Evolutionary conservation across 345 rosid species (phyloP), one percentile per base, ranked within the genome.

Genomic region (Trapa incisa): DNA sequence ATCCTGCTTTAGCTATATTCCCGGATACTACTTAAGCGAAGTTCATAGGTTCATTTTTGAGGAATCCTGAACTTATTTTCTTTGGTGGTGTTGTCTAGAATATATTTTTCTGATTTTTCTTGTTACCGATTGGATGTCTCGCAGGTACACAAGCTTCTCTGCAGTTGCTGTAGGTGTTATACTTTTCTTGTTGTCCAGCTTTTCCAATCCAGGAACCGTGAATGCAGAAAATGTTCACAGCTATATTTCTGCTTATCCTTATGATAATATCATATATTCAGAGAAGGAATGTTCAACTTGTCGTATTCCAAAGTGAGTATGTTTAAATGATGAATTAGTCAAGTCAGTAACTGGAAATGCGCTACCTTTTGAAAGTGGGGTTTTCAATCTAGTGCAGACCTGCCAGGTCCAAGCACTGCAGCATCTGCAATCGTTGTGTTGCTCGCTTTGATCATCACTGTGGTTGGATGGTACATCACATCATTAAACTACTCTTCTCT

Each of bases 381-480:
- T 69, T 50, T 45, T 78, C 70, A n/a, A 76, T 58, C 33, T 62
- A 37, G 47, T 67, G 38, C 72, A 92, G 98, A 79, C 98, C 98
- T 72, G 96, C 98, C 69, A 85, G 98, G 80, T 92, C 96, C 73
- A 92, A 92, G 80, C 96, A 89, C 74, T 92, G 98, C 77, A 83
- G 98, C 82, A 80, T 92, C 73, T 92, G 96, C 61, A 77, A 84
- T 77, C 87, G 91, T 12, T 92, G 98, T 81, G 91, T 92, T 41
- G 98, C 96, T 54, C 90, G 98, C 45, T 92, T 92, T 78, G 98
- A 92, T 66, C 98, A 92, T 82, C 98, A 92, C 67, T 92, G 96
- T 75, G 96, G 98, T 60, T 92, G 98, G 98, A 92, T 89, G 98
- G 98, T 92, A 70, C 0, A 56, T 42, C 42, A 2, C 48, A 33